Percentiles rank a stretch among this genome's conserved stretches.
Conservation (phyloP, 176 grass and related monocot species). For the Carex myosuroides region DNA sequence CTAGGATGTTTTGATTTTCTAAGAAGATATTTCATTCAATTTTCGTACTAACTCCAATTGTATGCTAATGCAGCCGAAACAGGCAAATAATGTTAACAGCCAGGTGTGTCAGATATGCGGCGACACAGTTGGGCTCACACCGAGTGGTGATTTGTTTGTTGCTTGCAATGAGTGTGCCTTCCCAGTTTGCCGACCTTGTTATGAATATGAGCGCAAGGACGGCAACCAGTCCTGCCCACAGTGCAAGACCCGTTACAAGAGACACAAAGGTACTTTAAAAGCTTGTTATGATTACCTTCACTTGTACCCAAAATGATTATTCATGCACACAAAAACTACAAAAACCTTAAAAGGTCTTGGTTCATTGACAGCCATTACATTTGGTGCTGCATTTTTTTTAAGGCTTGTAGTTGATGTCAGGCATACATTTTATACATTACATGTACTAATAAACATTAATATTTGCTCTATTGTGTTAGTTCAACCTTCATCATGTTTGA, state of each 20-base stretch:
- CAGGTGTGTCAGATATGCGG: constrained; percentile 96
- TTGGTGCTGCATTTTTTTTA: not conserved
- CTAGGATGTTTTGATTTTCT: not conserved
- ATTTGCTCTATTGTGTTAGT: not conserved
- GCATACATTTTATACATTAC: not conserved
- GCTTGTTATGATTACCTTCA: not conserved
- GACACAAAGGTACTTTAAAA: constrained; percentile 62
- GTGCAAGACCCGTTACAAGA: constrained; percentile 99
- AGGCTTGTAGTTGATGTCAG: not conserved
- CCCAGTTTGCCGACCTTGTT: constrained; percentile 96
- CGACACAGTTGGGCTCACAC: constrained; percentile 66
- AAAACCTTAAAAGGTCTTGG: not conserved
- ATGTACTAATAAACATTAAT: not conserved
- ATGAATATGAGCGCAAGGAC: constrained; percentile 97
- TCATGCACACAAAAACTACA: not conserved
- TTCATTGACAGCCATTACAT: not conserved
- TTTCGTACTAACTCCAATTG: not conserved
- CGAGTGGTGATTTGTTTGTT: constrained; percentile 76
- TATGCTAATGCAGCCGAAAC: constrained; percentile 56
- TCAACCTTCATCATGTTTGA: not conserved
- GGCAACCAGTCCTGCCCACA: constrained; percentile 94
- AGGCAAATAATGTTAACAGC: constrained; percentile 36
- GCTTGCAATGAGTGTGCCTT: constrained; percentile 99
- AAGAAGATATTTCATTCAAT: not conserved
- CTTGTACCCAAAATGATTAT: not conserved